These are phyloP conservation scores for Pestalotiopsis sp. DNA, from an alignment of 2,329 filamentous ascomycete species.

Conservation along the genomic window DNA sequence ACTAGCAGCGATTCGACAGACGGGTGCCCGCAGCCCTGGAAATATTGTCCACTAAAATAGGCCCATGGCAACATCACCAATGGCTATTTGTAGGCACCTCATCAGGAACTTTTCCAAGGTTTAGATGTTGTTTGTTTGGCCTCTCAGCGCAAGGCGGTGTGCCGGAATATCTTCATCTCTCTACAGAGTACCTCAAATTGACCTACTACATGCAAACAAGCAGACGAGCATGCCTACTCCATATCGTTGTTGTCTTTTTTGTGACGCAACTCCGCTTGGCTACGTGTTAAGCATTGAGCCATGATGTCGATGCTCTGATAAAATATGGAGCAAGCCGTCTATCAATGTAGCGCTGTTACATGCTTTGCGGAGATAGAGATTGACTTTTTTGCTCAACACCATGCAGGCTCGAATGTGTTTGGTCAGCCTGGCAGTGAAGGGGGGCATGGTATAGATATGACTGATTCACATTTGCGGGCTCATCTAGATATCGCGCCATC, in stretches of 20 bases:
- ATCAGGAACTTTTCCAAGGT: background rate
- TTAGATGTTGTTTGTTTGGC: background rate
- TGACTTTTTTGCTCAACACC: background rate
- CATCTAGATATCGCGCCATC: background rate
- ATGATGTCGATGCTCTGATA: background rate
- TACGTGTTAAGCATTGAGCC: background rate
- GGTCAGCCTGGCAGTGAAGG: background rate
- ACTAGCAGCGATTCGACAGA: background rate
- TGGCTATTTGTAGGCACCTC: background rate
- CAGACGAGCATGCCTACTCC: constrained; percentile 8
- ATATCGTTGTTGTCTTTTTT: background rate
- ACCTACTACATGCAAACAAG: constrained; percentile 1
- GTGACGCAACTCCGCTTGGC: background rate
- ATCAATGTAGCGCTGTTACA: background rate
- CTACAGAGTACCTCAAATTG: background rate
- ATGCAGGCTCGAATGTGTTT: background rate
- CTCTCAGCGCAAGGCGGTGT: background rate
- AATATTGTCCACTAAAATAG: background rate
- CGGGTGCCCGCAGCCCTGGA: background rate
- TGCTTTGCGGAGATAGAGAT: background rate
- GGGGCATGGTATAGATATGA: background rate
- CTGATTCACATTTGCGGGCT: background rate
- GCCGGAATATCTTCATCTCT: background rate
- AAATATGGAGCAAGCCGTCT: background rate
- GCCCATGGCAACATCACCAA: background rate